Evolutionary conservation across 2,329 filamentous ascomycete species (phyloP).

Genomic region (Cercospora sesami): DNA sequence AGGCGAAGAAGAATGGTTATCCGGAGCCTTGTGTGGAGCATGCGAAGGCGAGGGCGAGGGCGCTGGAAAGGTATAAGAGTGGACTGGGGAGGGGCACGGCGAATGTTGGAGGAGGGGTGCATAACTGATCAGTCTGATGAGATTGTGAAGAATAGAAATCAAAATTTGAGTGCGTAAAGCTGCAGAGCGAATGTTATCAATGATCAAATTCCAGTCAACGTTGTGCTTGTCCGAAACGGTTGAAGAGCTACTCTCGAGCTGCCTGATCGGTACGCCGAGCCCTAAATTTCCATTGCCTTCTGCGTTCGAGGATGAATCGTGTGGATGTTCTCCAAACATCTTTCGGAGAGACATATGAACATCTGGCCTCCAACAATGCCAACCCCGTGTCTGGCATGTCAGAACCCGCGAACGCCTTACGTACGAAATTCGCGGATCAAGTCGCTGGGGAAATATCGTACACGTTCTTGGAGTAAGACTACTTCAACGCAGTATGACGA

Average conservation of each 20-base stretch:
- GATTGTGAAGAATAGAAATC: not conserved
- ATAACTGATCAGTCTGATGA: slow-evolving; percentile 31
- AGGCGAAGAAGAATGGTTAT: slow-evolving; percentile 68
- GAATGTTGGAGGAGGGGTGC: slow-evolving; percentile 38
- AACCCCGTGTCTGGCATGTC: not conserved
- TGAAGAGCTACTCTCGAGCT: not conserved
- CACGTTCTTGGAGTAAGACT: too few species aligned
- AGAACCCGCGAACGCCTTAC: not conserved
- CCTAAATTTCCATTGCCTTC: not conserved
- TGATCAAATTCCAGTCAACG: not conserved
- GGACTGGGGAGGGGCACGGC: slow-evolving; percentile 57
- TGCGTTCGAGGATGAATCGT: not conserved
- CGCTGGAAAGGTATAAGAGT: slow-evolving; percentile 69
- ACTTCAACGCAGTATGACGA: not conserved
- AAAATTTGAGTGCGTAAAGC: not conserved
- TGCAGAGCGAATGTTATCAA: not conserved
- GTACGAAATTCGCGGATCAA: not conserved
- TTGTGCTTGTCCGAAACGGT: not conserved
- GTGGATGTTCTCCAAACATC: not conserved
- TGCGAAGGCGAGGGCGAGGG: slow-evolving; percentile 65
- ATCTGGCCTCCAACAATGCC: not conserved
- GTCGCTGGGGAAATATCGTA: too few species aligned
- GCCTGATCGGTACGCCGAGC: not conserved
- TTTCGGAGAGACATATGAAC: not conserved
- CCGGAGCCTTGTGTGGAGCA: slow-evolving; percentile 75